A percentile compares a stretch with the other conserved stretches of the same genome.
phyloP scores from a whole-genome alignment of 306 rosid genomes.

The peach (Prunus persica) region Prunus_persica_NCBIv2 NC_034014.1:14726001-14726500 shows the following conservation, averaged over 20 bases:
- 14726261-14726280: not conserved
- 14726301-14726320: not conserved
- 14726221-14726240: not conserved
- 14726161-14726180: not conserved
- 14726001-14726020: conserved; percentile 95
- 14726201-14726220: not conserved
- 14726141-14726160: not conserved
- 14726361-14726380: not conserved
- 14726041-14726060: conserved; percentile 83
- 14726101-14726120: not conserved
- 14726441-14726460: not conserved
- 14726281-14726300: not conserved
- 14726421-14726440: not conserved
- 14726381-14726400: not conserved
- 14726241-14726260: too few relatives aligned
- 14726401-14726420: not conserved
- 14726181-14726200: not conserved
- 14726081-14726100: conserved; percentile 48
- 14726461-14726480: not conserved
- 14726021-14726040: conserved; percentile 85
- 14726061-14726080: conserved; percentile 83
- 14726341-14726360: not conserved
- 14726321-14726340: not conserved
- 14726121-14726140: not conserved
- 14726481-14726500: not conserved